Base-by-base conservation (phyloP, 2,329 filamentous ascomycete species). In the Exophiala lecanii-corni region DNA sequence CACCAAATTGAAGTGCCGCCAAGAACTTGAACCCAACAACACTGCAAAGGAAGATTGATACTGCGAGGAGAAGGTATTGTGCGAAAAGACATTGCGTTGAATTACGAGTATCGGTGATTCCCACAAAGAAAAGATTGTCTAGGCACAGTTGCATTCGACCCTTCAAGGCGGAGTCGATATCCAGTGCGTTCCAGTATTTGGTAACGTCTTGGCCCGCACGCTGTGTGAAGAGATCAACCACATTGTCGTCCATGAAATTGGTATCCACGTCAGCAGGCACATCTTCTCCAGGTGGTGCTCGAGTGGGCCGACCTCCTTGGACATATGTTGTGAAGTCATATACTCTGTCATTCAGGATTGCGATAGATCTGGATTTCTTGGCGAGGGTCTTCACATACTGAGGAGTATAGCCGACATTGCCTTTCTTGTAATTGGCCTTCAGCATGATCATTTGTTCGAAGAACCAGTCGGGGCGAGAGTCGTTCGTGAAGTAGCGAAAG, bases 1-100 rank as follows among this genome's bases (percentile, higher is more conserved):
- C 81, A 33, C 87, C 84, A 58, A 98, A 98, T 60, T 98, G 92
- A 45, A 98, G 75, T 5, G 92, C 92, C 21, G 94, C 94, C 54
- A 97, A 76, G 72, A 98, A 98, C 65, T 98, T 98, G 80, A 97
- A 94, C 13, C 76, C 79, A 55, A 98, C 91, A 49, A 98, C 82
- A 34, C 76, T 75, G 56, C 82, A 84, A 33, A 98, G 73, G 45
- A 96, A 55, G 53, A 88, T 74, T 0, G 91, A 89, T 39, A 98
- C 82, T 3, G 84, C 85, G 25, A 98, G 75, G 15, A 97, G 75
- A 53, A 98, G 80, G 65, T 97, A 98, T 47, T 83, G 82, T 18
- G 92, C 81, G 60, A 98, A 97, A 51, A 84, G 73, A 70, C 92
- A 98, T 47, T 80, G 79, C 1, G 79, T 66, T 1, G 91, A 96